Evolutionary conservation across 495 filamentous ascomycete genomes (phyloP).

Genomic region (Podospora australis): DNA sequence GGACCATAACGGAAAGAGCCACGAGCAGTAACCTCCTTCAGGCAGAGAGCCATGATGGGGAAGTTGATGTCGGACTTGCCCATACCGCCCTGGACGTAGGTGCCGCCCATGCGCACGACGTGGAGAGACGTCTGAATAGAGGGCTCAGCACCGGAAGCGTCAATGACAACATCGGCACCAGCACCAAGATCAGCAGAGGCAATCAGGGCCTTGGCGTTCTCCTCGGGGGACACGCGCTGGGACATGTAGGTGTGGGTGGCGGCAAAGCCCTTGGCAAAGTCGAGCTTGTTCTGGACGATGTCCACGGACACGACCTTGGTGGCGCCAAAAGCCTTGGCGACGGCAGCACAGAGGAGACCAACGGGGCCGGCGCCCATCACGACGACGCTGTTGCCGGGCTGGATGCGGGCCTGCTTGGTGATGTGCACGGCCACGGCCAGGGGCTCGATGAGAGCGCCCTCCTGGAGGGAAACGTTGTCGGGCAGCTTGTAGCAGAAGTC

Average conservation of each 20-base stretch:
- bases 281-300: conserved; percentile 60
- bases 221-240: conserved; percentile 49
- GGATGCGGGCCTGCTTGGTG: conserved; percentile 57
- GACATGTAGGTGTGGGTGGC: conserved; percentile 61
- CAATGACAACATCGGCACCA: conserved; percentile 74
- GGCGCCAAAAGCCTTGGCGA: conserved; percentile 74
- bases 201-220: conserved; percentile 57
- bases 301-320: conserved; percentile 68
- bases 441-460: conserved; percentile 84
- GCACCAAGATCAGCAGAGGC: conserved; percentile 40
- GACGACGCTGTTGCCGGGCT: conserved; percentile 65
- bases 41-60: conserved; percentile 73
- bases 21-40: conserved; percentile 74
- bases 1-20: conserved; percentile 79
- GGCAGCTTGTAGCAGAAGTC: conserved; percentile 84
- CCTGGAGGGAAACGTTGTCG: conserved; percentile 58
- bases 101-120: conserved; percentile 62
- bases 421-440: conserved; percentile 80
- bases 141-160: conserved; percentile 73
- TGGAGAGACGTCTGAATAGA: conserved; percentile 71
- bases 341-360: conserved; percentile 72
- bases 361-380: conserved; percentile 85
- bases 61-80: conserved; percentile 70
- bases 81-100: conserved; percentile 82
- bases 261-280: conserved; percentile 62